Evolutionary conservation across 495 filamentous ascomycete species (phyloP).

Genomic region (Talaromyces liani): DNA sequence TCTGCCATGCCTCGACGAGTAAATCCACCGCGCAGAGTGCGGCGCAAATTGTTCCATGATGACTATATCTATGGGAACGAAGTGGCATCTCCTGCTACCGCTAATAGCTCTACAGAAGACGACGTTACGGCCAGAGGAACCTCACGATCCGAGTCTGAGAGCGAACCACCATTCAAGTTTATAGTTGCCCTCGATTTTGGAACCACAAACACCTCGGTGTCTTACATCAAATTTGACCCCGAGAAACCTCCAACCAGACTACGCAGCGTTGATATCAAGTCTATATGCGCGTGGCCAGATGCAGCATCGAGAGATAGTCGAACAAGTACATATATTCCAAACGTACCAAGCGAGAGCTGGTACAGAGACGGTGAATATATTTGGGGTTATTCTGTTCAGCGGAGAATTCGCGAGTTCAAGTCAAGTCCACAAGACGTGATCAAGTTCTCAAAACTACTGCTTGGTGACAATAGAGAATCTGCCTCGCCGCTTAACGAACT

Average conservation of each 20-base stretch:
- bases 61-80: background rate
- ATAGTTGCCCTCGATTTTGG: constrained; percentile 1
- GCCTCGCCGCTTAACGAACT: background rate
- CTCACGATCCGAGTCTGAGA: background rate
- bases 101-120: background rate
- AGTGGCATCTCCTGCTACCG: background rate
- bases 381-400: background rate
- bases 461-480: too few species aligned
- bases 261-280: background rate
- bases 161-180: background rate
- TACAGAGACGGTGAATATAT: background rate
- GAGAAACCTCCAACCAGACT: background rate
- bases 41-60: background rate
- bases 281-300: background rate
- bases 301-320: background rate
- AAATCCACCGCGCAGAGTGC: background rate
- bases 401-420: background rate
- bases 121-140: too few species aligned
- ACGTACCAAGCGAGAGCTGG: constrained; percentile 7
- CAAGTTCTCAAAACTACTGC: constrained; percentile 10
- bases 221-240: background rate
- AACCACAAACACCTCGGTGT: background rate
- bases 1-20: background rate
- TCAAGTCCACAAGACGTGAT: background rate
- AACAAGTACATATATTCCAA: background rate